A percentile compares a stretch with the other conserved stretches of the same genome.
These are phyloP conservation scores for Parietaria judaica DNA, from an alignment of 306 rosid species.

Conservation along the genomic window DNA sequence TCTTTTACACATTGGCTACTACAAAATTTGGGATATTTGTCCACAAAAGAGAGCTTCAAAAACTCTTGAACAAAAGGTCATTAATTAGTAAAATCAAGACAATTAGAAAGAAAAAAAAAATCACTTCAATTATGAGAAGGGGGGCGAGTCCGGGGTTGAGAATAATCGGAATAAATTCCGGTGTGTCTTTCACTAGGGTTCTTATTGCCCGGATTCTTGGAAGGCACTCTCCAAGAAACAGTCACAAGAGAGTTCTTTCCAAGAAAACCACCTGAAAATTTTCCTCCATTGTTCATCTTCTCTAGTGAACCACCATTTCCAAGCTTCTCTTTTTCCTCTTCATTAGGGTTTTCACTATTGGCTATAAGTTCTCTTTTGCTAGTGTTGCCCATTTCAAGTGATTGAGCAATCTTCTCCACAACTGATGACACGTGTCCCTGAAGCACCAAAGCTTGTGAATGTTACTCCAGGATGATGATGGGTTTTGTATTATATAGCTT, in stretches of 20 bases:
- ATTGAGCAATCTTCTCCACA: constrained; percentile 13
- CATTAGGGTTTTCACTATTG: background rate
- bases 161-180: constrained; percentile 45
- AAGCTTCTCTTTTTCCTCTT: constrained; percentile 5
- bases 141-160: constrained; percentile 53
- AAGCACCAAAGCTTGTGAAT: background rate
- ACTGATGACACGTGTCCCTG: constrained; percentile 8
- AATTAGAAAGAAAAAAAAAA: background rate
- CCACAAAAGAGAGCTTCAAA: background rate
- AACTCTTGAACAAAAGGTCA: background rate
- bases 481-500: no score
- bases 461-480: no score
- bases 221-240: constrained; percentile 29
- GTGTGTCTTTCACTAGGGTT: constrained; percentile 19
- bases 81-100: background rate
- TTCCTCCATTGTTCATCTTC: background rate
- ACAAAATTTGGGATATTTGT: no score
- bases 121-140: constrained; percentile 49
- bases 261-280: constrained; percentile 25
- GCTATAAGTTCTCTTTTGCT: background rate
- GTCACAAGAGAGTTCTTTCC: constrained; percentile 22
- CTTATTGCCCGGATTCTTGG: constrained; percentile 6
- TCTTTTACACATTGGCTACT: no score
- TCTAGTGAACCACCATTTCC: constrained; percentile 1
- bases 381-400: constrained; percentile 9